A percentile compares a stretch with the other conserved stretches of the same genome.
Evolutionary conservation across 1,284 basidiomycete genomes (phyloP).

Genomic region (Apiotrichum laibachii): DNA sequence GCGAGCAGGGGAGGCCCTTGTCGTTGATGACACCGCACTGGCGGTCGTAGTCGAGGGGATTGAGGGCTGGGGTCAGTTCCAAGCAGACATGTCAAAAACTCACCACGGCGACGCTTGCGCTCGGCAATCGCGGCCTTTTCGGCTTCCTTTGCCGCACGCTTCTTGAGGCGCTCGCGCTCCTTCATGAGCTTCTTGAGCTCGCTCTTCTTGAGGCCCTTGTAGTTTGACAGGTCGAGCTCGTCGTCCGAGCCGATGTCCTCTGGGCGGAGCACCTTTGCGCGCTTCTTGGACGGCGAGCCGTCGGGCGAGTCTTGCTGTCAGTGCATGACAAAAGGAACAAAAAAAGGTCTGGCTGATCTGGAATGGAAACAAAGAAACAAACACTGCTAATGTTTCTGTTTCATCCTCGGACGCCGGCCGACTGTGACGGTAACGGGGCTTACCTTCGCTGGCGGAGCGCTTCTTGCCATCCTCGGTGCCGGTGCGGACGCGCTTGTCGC

Average conservation of each 20-base stretch:
- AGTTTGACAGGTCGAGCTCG: constrained; percentile 23
- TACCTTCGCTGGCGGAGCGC: constrained; percentile 42
- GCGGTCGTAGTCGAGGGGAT: constrained; percentile 83
- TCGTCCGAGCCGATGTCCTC: constrained; percentile 28
- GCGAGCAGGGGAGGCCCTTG: constrained; percentile 88
- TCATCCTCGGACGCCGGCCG: too few species aligned
- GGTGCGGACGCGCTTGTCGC: constrained; percentile 54
- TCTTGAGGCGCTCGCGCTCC: constrained; percentile 56
- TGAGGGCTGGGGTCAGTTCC: constrained; percentile 30
- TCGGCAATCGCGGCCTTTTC: constrained; percentile 54
- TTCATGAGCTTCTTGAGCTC: constrained; percentile 44
- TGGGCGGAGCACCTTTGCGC: constrained; percentile 51
- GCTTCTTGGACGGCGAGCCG: constrained; percentile 31
- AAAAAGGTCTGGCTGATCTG: not conserved
- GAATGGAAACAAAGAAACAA: not conserved
- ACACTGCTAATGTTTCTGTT: not conserved
- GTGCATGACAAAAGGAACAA: not conserved
- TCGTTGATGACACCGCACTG: constrained; percentile 99
- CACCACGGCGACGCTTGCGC: constrained; percentile 69
- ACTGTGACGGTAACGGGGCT: constrained; percentile 1
- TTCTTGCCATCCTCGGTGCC: constrained; percentile 29
- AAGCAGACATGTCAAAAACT: constrained; percentile 1
- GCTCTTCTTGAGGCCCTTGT: constrained; percentile 40
- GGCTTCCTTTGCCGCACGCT: constrained; percentile 64
- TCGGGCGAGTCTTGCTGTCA: constrained; percentile 15